Evolutionary conservation across 2,329 filamentous ascomycete species (phyloP), one percentile per base, ranked within the genome.

Genomic region (Aspergillus sp.): DNA sequence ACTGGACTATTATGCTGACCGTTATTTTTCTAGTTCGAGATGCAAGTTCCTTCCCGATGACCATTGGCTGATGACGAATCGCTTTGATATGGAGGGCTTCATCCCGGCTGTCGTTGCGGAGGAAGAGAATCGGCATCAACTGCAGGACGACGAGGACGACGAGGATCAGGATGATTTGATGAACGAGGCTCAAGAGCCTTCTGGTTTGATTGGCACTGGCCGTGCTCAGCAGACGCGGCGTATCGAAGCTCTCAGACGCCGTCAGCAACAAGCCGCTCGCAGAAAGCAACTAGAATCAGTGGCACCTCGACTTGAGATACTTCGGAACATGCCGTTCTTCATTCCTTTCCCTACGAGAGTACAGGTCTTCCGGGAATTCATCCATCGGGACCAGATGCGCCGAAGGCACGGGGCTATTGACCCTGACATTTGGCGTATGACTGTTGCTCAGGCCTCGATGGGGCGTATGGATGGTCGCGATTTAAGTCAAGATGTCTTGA

Each of bases 301-400:
- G 51, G 88, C 86, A 0, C 91, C 93, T 0, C 85, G 91, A 56
- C 74, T 96, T 7, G 90, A 96, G 61, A 87, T 98, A 4, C 70
- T 98, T 44, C 85, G 93, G 56, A 94, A 97, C 60, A 94, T 98
- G 84, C 93, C 93, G 0, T 98, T 97, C 64, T 87, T 91, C 56
- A 93, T 98, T 41, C 93, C 91, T 0, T 98, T 98, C 59, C 82
- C 88, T 33, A 93, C 88, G 0, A 78, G 93, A 42, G 93, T 98
- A 4, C 83, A 90, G 63, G 91, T 97, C 20, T 97, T 98, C 67
- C 82, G 90, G 25, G 83, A 95, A 61, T 97, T 97, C 59, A 87
- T 97, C n/a, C 71, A 81, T 25, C 74, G 90, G 4, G 93, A 98
- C 67, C 89, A 93, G 64, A 67, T 77, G 44, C 83, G 84, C 53